Percentiles rank a stretch among this genome's conserved stretches.
phyloP scores from a whole-genome alignment of 108 stramenopile genomes.

The Cyclotella distinguenda region DNA sequence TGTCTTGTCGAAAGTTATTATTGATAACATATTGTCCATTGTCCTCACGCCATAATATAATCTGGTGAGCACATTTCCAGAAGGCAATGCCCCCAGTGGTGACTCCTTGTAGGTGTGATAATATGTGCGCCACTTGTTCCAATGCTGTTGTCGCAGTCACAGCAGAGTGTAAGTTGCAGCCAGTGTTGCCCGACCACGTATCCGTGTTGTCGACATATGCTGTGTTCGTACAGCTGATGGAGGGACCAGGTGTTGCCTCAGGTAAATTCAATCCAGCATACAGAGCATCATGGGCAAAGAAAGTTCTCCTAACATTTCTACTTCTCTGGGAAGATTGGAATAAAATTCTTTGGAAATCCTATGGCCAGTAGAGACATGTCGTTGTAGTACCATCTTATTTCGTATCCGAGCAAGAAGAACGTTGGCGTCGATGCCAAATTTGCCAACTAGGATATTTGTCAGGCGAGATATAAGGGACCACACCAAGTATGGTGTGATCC shows the following conservation, averaged over 20 bases:
- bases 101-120: no score
- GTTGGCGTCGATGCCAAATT: neutral
- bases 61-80: no score
- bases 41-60: no score
- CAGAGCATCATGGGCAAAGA: neutral
- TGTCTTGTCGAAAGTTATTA: neutral
- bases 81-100: no score
- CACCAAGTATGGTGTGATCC: no score
- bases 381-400: neutral
- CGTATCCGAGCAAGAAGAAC: no score
- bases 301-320: neutral
- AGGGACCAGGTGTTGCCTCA: no score
- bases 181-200: neutral
- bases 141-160: neutral
- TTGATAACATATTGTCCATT: no score
- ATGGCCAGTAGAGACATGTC: constrained; percentile 1
- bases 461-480: no score
- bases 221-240: neutral
- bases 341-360: neutral
- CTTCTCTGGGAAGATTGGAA: neutral
- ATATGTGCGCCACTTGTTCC: no score
- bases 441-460: neutral
- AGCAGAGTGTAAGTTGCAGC: neutral
- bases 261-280: neutral
- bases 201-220: constrained; percentile 22